A percentile compares a stretch with the other conserved stretches of the same genome.
Conservation (phyloP, 345 rosid species). For the Noccaea bulbosa region DNA sequence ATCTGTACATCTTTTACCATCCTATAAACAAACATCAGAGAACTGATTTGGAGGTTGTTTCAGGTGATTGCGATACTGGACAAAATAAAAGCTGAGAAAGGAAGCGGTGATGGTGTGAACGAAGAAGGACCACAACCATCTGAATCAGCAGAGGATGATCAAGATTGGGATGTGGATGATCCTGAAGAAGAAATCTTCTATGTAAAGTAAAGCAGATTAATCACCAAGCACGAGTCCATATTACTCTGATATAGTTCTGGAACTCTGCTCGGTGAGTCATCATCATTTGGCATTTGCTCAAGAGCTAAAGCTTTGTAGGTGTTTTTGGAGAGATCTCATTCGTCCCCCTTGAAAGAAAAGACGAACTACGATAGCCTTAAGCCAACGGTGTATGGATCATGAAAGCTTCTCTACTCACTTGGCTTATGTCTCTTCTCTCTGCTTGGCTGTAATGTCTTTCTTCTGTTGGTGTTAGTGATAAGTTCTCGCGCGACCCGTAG, state of each 20-base stretch:
- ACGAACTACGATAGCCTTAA: too few relatives aligned
- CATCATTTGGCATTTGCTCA: too few relatives aligned
- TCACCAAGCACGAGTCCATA: conserved; percentile 15
- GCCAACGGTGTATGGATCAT: too few relatives aligned
- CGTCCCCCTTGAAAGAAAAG: too few relatives aligned
- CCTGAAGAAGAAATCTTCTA: conserved; percentile 80
- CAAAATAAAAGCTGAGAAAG: conserved; percentile 71
- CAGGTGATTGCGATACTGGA: conserved; percentile 86
- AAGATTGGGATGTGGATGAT: conserved; percentile 73
- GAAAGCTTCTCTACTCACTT: conserved; percentile 3
- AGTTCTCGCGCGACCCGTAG: too few relatives aligned
- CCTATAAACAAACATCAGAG: background rate
- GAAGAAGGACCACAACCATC: conserved; percentile 44
- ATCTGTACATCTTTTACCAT: background rate
- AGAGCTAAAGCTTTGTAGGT: background rate
- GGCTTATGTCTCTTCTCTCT: background rate
- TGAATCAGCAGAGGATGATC: conserved; percentile 49
- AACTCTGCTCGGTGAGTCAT: background rate
- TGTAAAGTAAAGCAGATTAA: conserved; percentile 54
- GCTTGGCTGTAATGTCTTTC: too few relatives aligned
- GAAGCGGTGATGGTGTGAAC: conserved; percentile 35
- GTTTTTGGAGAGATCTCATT: background rate
- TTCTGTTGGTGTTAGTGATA: too few relatives aligned
- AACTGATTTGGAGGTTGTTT: conserved; percentile 34
- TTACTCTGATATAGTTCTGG: background rate